These are phyloP conservation scores for Candida loeiensis DNA, from an alignment of 805 yeast species.

Conservation along the genomic window DNA sequence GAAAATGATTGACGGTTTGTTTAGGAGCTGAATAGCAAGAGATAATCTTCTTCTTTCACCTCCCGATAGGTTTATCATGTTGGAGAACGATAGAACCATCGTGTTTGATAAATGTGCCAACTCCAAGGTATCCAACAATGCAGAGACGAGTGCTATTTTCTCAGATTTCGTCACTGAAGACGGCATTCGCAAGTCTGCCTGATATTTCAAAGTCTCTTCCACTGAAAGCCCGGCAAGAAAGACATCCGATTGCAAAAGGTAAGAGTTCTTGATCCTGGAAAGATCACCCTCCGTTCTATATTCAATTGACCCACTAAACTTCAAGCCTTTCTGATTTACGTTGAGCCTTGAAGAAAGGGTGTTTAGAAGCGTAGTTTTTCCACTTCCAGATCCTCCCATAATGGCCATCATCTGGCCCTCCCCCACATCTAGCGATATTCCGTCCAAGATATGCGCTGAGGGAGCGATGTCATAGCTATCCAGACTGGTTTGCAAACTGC, in stretches of 20 bases:
- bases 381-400: conserved; percentile 29
- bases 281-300: conserved; percentile 11
- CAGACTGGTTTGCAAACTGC: background rate
- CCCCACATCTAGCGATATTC: conserved; percentile 20
- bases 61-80: conserved; percentile 67
- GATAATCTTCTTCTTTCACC: conserved; percentile 80
- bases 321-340: conserved; percentile 12
- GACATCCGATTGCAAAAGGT: conserved; percentile 21
- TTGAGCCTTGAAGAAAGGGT: conserved; percentile 22
- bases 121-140: conserved; percentile 20
- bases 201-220: conserved; percentile 20
- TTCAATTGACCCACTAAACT: conserved; percentile 18
- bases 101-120: conserved; percentile 16
- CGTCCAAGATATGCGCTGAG: conserved; percentile 14
- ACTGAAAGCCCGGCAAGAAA: conserved; percentile 25
- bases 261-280: conserved; percentile 18
- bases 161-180: conserved; percentile 12
- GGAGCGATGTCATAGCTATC: conserved; percentile 5
- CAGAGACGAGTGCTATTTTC: conserved; percentile 13
- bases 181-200: conserved; percentile 24
- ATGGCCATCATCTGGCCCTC: conserved; percentile 23
- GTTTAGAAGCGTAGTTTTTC: conserved; percentile 25
- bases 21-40: conserved; percentile 71
- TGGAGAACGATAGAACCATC: conserved; percentile 19
- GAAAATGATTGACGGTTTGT: conserved; percentile 72